phyloP scores from a whole-genome alignment of 1,139 yeast species.

The Candida labiduridarum region DNA sequence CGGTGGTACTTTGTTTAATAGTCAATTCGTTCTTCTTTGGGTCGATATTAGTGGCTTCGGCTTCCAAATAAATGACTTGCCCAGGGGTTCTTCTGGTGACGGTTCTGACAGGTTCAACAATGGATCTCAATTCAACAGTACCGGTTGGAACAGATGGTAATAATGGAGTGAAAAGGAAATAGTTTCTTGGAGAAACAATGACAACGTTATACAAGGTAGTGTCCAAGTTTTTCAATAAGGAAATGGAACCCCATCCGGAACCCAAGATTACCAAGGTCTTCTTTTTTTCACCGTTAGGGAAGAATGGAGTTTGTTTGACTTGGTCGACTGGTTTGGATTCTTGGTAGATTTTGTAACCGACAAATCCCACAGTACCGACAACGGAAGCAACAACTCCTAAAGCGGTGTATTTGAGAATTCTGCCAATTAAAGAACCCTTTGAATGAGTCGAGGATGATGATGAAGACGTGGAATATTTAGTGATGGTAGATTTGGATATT shows the following conservation, averaged over 20 bases:
- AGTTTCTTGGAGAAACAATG: slow-evolving; percentile 90
- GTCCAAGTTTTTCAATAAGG: slow-evolving; percentile 81
- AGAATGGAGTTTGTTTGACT: slow-evolving; percentile 54
- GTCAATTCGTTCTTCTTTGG: slow-evolving; percentile 51
- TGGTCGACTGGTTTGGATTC: slow-evolving; percentile 67
- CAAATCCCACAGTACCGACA: slow-evolving; percentile 45
- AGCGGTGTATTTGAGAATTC: slow-evolving; percentile 34
- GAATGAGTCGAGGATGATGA: slow-evolving; percentile 10
- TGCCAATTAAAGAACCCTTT: slow-evolving; percentile 20
- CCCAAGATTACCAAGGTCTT: slow-evolving; percentile 90
- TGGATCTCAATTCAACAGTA: slow-evolving; percentile 86
- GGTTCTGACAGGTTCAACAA: slow-evolving; percentile 81
- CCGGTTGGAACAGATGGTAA: slow-evolving; percentile 95
- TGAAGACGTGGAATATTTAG: slow-evolving; percentile 12
- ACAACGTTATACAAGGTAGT: slow-evolving; percentile 85
- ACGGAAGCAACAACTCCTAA: slow-evolving; percentile 30
- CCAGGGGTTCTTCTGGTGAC: slow-evolving; percentile 70
- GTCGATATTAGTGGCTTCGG: slow-evolving; percentile 85
- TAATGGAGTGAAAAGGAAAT: slow-evolving; percentile 90
- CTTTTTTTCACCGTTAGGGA: slow-evolving; percentile 72
- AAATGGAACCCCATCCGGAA: slow-evolving; percentile 92
- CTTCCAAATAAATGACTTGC: slow-evolving; percentile 85
- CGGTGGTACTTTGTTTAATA: slow-evolving; percentile 57
- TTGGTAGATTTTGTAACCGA: slow-evolving; percentile 57
- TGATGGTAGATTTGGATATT: slow-evolving; percentile 14